These are phyloP conservation scores for Clausena lansium DNA, from an alignment of 345 rosid species.

Conservation along the genomic window DNA sequence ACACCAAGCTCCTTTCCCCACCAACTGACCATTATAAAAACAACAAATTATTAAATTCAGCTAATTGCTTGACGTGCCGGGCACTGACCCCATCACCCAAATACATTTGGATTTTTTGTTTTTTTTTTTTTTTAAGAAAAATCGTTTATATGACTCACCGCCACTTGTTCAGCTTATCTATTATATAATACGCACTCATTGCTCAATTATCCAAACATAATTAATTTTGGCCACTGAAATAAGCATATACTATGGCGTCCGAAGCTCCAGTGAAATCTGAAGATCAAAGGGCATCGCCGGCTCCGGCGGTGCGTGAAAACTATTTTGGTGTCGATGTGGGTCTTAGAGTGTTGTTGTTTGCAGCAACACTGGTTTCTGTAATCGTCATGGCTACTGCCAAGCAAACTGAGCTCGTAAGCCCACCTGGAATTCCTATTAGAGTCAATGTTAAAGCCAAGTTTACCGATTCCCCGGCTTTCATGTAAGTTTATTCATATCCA, in stretches of 20 bases:
- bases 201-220: neutral
- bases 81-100: neutral
- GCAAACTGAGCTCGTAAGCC: constrained; percentile 39
- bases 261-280: constrained; percentile 21
- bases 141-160: no score
- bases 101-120: no score
- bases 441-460: constrained; percentile 48
- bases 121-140: no score
- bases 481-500: constrained; percentile 34
- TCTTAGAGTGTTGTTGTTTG: constrained; percentile 57
- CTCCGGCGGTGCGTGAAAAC: constrained; percentile 7
- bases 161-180: neutral
- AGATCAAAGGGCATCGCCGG: constrained; percentile 13
- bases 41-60: neutral
- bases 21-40: neutral
- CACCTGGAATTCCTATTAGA: constrained; percentile 14
- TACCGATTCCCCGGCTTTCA: constrained; percentile 65
- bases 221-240: neutral
- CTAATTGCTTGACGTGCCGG: neutral
- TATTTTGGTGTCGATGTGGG: constrained; percentile 34
- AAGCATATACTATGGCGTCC: neutral
- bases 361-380: constrained; percentile 43
- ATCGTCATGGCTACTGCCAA: constrained; percentile 58
- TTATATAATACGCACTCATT: neutral
- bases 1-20: neutral